Evolutionary conservation across 495 filamentous ascomycete species (phyloP).

Genomic region (Trichoderma asperelloides): DNA sequence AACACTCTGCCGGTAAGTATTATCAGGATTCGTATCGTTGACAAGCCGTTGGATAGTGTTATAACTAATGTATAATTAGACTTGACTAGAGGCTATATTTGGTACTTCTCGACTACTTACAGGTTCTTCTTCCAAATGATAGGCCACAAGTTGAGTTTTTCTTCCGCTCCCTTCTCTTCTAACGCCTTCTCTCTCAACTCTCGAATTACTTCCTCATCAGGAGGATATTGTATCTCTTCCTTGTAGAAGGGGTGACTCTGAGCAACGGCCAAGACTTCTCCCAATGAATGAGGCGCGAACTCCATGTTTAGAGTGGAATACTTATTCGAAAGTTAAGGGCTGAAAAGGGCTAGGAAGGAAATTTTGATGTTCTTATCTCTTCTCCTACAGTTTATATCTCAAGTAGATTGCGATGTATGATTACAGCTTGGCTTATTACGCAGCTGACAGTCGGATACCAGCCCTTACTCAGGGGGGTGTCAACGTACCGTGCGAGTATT

Average conservation of each 20-base stretch:
- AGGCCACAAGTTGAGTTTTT: not conserved
- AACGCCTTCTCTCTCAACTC: not conserved
- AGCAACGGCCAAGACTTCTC: conserved; percentile 22
- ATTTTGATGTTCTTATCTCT: no score
- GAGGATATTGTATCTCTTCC: conserved; percentile 14
- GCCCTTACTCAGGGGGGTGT: not conserved
- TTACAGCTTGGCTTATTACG: no score
- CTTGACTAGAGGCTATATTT: not conserved
- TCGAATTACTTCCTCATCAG: conserved; percentile 11
- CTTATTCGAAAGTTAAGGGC: no score
- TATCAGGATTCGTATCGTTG: conserved; percentile 16
- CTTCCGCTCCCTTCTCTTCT: not conserved
- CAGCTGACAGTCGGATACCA: not conserved
- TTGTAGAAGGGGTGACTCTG: conserved; percentile 26
- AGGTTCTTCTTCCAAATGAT: conserved; percentile 2
- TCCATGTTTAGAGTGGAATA: not conserved
- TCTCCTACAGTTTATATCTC: no score
- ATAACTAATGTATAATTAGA: conserved; percentile 13
- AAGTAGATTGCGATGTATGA: no score
- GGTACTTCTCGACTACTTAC: not conserved
- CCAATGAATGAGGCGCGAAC: not conserved
- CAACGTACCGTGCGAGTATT: not conserved
- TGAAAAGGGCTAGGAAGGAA: no score
- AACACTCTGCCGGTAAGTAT: conserved; percentile 20
- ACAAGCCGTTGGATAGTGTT: conserved; percentile 17